Conservation (phyloP, 192 early-diverging fungal species). For the Coemansia aciculifera region DNA sequence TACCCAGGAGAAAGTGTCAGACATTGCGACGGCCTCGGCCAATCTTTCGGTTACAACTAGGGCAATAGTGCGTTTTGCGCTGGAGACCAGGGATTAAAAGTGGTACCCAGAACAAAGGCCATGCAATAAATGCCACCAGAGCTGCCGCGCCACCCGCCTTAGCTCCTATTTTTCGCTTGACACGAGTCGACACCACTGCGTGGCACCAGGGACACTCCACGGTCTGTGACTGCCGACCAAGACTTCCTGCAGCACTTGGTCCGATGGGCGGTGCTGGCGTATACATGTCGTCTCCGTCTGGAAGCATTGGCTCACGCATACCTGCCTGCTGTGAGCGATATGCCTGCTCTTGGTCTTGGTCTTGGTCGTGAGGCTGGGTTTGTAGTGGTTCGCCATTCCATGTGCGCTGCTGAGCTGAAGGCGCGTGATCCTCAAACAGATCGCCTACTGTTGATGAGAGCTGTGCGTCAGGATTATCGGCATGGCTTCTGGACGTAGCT, state of each 20-base stretch:
- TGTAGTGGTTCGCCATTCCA: constrained; percentile 11
- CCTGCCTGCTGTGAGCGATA: constrained; percentile 4
- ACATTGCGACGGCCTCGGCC: constrained; percentile 36
- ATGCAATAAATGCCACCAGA: constrained; percentile 33
- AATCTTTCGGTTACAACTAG: constrained; percentile 46
- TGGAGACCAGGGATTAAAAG: constrained; percentile 41
- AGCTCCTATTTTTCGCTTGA: constrained; percentile 33
- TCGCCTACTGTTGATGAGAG: constrained; percentile 10
- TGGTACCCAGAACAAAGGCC: constrained; percentile 57
- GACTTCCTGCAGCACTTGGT: constrained; percentile 29
- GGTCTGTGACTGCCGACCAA: constrained; percentile 33
- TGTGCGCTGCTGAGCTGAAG: constrained; percentile 5
- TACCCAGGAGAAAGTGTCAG: not conserved
- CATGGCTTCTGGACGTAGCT: not conserved
- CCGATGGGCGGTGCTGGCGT: constrained; percentile 27
- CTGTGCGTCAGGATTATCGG: not conserved
- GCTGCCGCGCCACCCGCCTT: constrained; percentile 44
- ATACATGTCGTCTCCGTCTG: constrained; percentile 32
- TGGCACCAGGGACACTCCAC: constrained; percentile 58
- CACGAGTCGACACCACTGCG: constrained; percentile 21
- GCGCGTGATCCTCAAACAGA: constrained; percentile 17
- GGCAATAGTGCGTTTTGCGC: constrained; percentile 53
- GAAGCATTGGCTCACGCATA: constrained; percentile 34
- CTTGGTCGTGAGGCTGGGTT: not conserved
- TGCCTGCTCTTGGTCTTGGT: not conserved